These are phyloP conservation scores for Niebla homalea DNA, from an alignment of 495 filamentous ascomycete genomes.

Conservation along the genomic window DNA sequence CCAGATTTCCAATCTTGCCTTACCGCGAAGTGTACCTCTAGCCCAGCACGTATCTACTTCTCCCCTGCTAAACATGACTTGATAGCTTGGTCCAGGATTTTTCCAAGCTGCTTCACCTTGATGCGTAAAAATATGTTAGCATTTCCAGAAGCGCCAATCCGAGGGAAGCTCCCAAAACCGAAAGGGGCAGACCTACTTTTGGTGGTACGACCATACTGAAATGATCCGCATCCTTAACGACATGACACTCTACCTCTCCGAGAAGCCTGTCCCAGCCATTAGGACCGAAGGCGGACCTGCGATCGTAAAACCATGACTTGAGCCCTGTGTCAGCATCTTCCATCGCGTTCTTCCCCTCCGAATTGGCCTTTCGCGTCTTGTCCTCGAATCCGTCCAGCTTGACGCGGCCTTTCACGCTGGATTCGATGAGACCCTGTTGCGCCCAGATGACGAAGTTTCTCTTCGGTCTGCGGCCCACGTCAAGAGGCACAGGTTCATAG, in stretches of 20 bases:
- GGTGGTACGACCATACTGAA: constrained; percentile 55
- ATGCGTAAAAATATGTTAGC: neutral
- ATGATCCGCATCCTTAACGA: constrained; percentile 47
- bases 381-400: neutral
- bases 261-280: constrained; percentile 70
- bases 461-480: neutral
- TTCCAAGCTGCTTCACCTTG: neutral
- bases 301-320: constrained; percentile 25
- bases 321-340: constrained; percentile 1
- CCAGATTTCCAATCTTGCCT: too few species aligned
- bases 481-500: constrained; percentile 40
- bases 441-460: constrained; percentile 6
- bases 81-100: neutral
- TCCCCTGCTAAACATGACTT: neutral
- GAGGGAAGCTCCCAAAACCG: too few species aligned
- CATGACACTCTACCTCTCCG: constrained; percentile 43
- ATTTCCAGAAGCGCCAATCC: neutral
- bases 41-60: too few species aligned
- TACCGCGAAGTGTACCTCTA: too few species aligned
- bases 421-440: constrained; percentile 4
- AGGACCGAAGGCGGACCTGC: constrained; percentile 58
- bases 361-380: neutral
- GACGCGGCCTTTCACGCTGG: neutral
- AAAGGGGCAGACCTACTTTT: constrained; percentile 26
- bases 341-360: neutral